Evolutionary conservation across 495 filamentous ascomycete species (phyloP), one percentile per base, ranked within the genome.

Genomic region (Hypoxylon intermedium): DNA sequence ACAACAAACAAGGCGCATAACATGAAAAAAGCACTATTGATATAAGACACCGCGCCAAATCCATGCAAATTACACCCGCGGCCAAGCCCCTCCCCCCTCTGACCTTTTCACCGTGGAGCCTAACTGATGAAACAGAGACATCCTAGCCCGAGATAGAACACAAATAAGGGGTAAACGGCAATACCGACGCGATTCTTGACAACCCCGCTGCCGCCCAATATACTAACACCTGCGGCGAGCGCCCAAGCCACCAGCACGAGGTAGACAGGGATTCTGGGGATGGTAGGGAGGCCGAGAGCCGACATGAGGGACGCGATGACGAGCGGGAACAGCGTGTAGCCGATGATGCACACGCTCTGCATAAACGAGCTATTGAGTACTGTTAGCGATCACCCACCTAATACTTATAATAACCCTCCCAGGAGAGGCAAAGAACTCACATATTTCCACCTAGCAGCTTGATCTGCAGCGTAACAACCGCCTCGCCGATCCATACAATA

Each of bases 241-340:
- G 92, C 93, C 94, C 94, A 98, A 31, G 84, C 84, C 11, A 96
- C 86, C 6, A 97, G 82, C 12, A 95, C 80, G 11, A 93, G 75
- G 73, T 98, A 97, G 28, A 98, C 86, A 9, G 94, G 94, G 69
- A 97, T 89, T 58, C 94, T 81, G 1, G 85, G 83, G 62, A 97
- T 87, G 26, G 83, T 87, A 23, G 84, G 87, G 5, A 97, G 80
- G 43, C 82, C 78, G 6, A 98, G 57, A 0, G 92, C 93, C 51
- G 92, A 96, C 54, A 98, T 83, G 33, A 98, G 74, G 9, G 94
- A 85, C 5, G 95, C 95, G 66, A 98, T 89, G 67, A 97, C 95
- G 31, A 98, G 82, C n/a, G 94, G 94, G 78, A 98, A 98, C 49
- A 98, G 86, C 2, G 94, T 98, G 75, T 98, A 98, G 30, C 94